Evolutionary conservation across 2,329 filamentous ascomycete genomes (phyloP).

Genomic region (Sclerotinia trifoliorum): DNA sequence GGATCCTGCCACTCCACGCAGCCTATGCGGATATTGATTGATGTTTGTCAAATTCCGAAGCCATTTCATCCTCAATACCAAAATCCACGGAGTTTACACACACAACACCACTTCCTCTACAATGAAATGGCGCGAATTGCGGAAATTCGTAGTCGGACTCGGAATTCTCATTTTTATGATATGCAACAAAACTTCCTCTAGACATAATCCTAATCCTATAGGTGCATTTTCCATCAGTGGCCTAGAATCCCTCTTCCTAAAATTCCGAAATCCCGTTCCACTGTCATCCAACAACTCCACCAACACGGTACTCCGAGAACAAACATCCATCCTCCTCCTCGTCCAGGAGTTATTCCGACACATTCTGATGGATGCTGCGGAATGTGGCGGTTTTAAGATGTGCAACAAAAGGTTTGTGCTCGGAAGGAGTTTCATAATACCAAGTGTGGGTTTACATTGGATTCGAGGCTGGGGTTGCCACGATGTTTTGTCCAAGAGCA

Average conservation of each 20-base stretch:
- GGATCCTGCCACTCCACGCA: background rate
- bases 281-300: background rate
- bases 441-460: background rate
- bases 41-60: background rate
- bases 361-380: background rate
- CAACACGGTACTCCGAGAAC: background rate
- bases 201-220: background rate
- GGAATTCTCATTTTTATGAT: conserved; percentile 1
- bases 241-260: background rate
- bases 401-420: conserved; percentile 1
- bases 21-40: background rate
- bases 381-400: conserved; percentile 16
- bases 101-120: background rate
- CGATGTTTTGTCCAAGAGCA: background rate
- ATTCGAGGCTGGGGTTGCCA: background rate
- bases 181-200: background rate
- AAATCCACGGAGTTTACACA: background rate
- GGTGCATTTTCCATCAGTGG: background rate
- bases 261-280: background rate
- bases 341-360: background rate
- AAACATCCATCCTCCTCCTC: background rate
- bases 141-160: background rate
- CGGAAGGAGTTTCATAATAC: background rate
- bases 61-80: background rate
- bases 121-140: too few relatives aligned